Base-by-base conservation (phyloP, 192 early-diverging fungal species). In the Entomortierella lignicola region DNA sequence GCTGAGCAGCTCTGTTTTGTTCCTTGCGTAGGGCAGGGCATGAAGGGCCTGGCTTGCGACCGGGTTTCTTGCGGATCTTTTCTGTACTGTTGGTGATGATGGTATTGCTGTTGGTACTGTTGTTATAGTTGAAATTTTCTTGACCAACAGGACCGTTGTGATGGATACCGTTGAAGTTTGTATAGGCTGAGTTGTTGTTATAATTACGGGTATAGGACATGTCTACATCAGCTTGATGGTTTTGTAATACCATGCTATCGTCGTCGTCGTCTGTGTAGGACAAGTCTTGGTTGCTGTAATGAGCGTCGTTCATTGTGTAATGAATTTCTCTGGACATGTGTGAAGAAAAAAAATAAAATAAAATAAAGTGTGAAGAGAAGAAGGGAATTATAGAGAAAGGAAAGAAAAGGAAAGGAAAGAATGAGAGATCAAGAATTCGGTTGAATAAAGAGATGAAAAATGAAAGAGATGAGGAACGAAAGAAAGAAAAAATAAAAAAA, bases 1-100 rank as follows among this genome's bases (percentile, higher is more conserved):
- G 85, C 71, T 96, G 95, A 0, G 95, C 95, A 3, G 93, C 93
- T 18, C 95, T 86, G 75, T 96, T 96, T 74, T 96, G 95, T 1
- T 91, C 93, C 25, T 89, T 89, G n/a, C 88, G 81, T 30, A 86
- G 51, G 4, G 86, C 83, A 55, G 88, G 86, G 6, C 85, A 87
- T 15, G 81, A 70, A 8, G 82, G 83, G 18, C 85, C 87, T 0
- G 88, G 88, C 34, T 87, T 89, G 15, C 86, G 73, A 5, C 88
- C 88, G 1, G 71, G 71, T 39, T 72, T 72, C 37, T 72, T 72
- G 47, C 63, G 62, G 47, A 60, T 47, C 26, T 65, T 65, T 58
- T 41, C 55, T 50, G 60, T 23, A 37, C 25, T 65, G 61, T 18
- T 52, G 58, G 8, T 50, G 32, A 44, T 71, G 55, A 0, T 71